Evolutionary conservation across 1,284 basidiomycete species (phyloP).

Genomic region (Naganishia sp.): DNA sequence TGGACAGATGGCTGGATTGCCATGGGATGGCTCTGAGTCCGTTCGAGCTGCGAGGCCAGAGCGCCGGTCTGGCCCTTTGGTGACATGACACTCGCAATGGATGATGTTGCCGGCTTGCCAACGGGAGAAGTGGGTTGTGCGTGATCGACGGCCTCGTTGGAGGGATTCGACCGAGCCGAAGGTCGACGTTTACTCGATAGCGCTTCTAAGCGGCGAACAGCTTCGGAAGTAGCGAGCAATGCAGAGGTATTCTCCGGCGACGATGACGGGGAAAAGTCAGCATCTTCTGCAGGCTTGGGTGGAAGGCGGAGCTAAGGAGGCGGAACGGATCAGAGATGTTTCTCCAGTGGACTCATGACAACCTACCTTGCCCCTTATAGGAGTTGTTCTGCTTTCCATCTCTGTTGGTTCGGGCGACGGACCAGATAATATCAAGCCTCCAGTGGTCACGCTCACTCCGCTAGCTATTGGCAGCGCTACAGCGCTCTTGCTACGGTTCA

Average conservation of each 20-base stretch:
- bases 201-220: slow-evolving; percentile 32
- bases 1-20: slow-evolving; percentile 18
- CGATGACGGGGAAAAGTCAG: slow-evolving; percentile 33
- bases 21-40: slow-evolving; percentile 28
- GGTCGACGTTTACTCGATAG: slow-evolving; percentile 26
- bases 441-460: slow-evolving; percentile 30
- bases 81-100: neutral
- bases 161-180: slow-evolving; percentile 15
- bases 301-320: slow-evolving; percentile 32
- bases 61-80: neutral
- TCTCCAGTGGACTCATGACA: no score
- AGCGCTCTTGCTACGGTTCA: slow-evolving; percentile 33
- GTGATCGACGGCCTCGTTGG: slow-evolving; percentile 6
- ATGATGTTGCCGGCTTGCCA: neutral
- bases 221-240: slow-evolving; percentile 31
- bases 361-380: slow-evolving; percentile 28
- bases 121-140: neutral
- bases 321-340: neutral
- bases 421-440: slow-evolving; percentile 17
- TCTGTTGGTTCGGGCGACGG: slow-evolving; percentile 6
- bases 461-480: slow-evolving; percentile 32
- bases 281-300: slow-evolving; percentile 29
- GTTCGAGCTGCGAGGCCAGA: slow-evolving; percentile 18
- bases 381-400: slow-evolving; percentile 15
- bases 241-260: slow-evolving; percentile 31